Evolutionary conservation across 306 rosid genomes (phyloP).

Genomic region (Lupinus albus): DNA sequence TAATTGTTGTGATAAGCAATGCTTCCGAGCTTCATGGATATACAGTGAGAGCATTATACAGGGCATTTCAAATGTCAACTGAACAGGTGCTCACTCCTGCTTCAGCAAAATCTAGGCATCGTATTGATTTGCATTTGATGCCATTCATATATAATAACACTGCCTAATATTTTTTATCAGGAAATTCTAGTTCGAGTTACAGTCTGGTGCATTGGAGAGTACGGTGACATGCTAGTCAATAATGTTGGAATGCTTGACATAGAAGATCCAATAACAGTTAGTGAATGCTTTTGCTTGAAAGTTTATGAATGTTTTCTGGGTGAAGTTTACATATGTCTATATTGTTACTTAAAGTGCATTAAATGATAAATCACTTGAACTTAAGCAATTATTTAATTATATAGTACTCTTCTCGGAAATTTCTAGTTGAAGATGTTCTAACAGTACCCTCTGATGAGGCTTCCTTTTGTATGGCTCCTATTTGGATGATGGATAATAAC

Average conservation of each 20-base stretch:
- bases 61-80: constrained; percentile 71
- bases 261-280: constrained; percentile 89
- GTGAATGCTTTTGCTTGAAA: constrained; percentile 41
- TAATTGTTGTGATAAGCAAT: constrained; percentile 87
- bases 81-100: constrained; percentile 74
- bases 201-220: constrained; percentile 98
- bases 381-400: constrained; percentile 24
- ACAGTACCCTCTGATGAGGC: not conserved
- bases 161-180: constrained; percentile 54
- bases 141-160: constrained; percentile 20
- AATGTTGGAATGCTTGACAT: constrained; percentile 80
- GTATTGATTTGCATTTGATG: constrained; percentile 34
- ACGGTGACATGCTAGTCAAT: constrained; percentile 86
- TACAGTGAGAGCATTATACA: constrained; percentile 83
- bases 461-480: constrained; percentile 10
- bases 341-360: constrained; percentile 38
- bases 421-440: constrained; percentile 14
- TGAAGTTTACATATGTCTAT: constrained; percentile 13
- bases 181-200: constrained; percentile 96
- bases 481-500: constrained; percentile 16
- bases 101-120: constrained; percentile 33
- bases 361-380: constrained; percentile 32
- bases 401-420: constrained; percentile 23
- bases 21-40: constrained; percentile 97
- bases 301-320: constrained; percentile 17